Evolutionary conservation across 331 rosid species (phyloP).

Genomic region (Rosa hybrid): DNA sequence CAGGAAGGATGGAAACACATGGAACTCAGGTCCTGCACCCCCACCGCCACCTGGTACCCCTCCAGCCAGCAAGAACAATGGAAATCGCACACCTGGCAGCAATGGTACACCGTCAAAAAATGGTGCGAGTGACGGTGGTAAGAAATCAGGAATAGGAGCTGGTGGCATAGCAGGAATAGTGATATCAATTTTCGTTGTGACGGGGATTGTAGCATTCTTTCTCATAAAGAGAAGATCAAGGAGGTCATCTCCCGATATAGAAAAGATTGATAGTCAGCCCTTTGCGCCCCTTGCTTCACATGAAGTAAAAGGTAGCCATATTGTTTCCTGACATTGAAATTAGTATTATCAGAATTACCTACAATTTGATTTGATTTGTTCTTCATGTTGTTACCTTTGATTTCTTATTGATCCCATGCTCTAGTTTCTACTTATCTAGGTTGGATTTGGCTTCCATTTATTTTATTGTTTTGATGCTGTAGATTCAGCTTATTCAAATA

Average conservation of each 20-base stretch:
- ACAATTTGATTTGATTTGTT: neutral
- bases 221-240: constrained; percentile 70
- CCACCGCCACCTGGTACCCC: constrained; percentile 99
- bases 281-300: constrained; percentile 54
- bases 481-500: neutral
- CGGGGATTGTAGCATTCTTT: constrained; percentile 75
- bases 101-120: constrained; percentile 41
- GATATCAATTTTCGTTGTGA: constrained; percentile 78
- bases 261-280: constrained; percentile 74
- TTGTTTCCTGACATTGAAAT: constrained; percentile 5
- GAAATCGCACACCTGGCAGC: constrained; percentile 52
- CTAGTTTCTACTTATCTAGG: neutral
- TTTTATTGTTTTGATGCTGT: constrained; percentile 12
- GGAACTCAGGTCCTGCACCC: constrained; percentile 94
- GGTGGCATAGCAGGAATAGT: constrained; percentile 95
- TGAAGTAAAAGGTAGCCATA: constrained; percentile 58
- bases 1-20: constrained; percentile 74
- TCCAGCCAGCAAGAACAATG: constrained; percentile 44
- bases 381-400: neutral
- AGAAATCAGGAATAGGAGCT: constrained; percentile 87
- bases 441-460: constrained; percentile 3
- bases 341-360: constrained; percentile 7
- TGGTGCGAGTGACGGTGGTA: constrained; percentile 50
- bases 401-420: neutral
- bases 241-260: constrained; percentile 59